phyloP scores from a whole-genome alignment of 805 yeast species.

The Starmerella apis region DNA sequence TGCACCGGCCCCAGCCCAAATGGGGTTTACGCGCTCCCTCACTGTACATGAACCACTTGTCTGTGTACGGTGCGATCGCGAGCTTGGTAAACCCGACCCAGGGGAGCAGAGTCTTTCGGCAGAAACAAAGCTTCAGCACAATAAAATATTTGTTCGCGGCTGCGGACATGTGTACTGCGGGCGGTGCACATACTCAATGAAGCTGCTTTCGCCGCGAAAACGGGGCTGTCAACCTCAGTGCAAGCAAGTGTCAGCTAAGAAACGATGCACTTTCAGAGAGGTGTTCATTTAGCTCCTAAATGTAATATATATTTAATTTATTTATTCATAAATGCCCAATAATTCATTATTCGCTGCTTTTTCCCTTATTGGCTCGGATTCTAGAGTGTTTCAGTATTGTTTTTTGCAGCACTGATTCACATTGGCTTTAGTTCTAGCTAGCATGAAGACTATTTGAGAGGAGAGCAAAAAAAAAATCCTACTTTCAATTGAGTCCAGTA shows the following conservation, averaged over 20 bases:
- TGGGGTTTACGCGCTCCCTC: slow-evolving; percentile 15
- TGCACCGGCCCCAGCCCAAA: slow-evolving; percentile 9
- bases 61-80: slow-evolving; percentile 14
- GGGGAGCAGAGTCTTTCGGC: slow-evolving; percentile 1
- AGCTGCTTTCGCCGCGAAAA: background rate
- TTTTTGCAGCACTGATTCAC: too few species aligned
- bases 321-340: too few species aligned
- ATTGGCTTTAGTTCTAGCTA: too few species aligned
- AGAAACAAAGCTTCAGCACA: background rate
- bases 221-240: slow-evolving; percentile 16
- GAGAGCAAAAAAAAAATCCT: too few species aligned
- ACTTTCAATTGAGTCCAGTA: too few species aligned
- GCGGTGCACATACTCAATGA: slow-evolving; percentile 14
- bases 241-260: slow-evolving; percentile 3
- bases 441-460: too few species aligned
- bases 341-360: background rate
- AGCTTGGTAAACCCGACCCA: slow-evolving; percentile 11
- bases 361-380: background rate
- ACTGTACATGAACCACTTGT: slow-evolving; percentile 7
- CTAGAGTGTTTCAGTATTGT: background rate
- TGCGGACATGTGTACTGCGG: slow-evolving; percentile 24
- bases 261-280: slow-evolving; percentile 13
- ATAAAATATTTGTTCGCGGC: slow-evolving; percentile 18
- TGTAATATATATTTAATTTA: background rate
- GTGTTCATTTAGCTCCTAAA: slow-evolving; percentile 8